Base-by-base conservation (phyloP, 345 rosid species). In the Salix exigua region DNA sequence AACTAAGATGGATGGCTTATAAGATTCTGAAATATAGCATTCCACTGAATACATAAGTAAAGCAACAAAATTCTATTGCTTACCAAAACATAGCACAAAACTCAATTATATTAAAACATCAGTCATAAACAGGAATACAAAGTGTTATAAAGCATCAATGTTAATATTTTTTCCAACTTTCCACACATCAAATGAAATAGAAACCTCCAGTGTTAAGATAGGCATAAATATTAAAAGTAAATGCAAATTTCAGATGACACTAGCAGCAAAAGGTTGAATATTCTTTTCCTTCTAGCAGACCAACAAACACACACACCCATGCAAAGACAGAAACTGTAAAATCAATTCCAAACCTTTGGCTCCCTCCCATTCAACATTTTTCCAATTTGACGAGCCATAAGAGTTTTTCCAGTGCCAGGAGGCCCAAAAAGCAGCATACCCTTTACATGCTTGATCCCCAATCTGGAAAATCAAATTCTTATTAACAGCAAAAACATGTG, bases 361-460 rank as follows among this genome's bases (percentile, higher is more conserved):
- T 96, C 98, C 84, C 82, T 96, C 77, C 99, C 99, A 61, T 94
- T 94, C 87, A 96, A 86, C 94, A 96, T 92, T 83, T 94, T 96
- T 77, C 99, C 99, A 82, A 96, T 96, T 85, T 96, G 99, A 50
- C 98, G 97, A 78, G 99, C 99, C 91, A 96, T 96, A 53, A 94
- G 92, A 75, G 99, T 96, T 83, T 96, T 96, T 16, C 99, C 98
- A 42, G 98, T 96, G 51, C 99, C 99, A 78, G 98, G 99, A 83
- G 99, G 99, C 60, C 99, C 99, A 88, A 72, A 86, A 53, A 96
- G 97, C 81, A 96, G 88, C 97, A 96, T 94, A 14, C 99, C 99
- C 72, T 96, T 96, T 38, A 96, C 99, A 42, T 96, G 99, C 84
- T 96, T 92, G 62, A 96, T 96, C 74, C 99, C 99, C 89, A 96